These are phyloP conservation scores for Phytophthora macrochlamydospora DNA, from an alignment of 352 stramenopile genomes.

Conservation along the genomic window DNA sequence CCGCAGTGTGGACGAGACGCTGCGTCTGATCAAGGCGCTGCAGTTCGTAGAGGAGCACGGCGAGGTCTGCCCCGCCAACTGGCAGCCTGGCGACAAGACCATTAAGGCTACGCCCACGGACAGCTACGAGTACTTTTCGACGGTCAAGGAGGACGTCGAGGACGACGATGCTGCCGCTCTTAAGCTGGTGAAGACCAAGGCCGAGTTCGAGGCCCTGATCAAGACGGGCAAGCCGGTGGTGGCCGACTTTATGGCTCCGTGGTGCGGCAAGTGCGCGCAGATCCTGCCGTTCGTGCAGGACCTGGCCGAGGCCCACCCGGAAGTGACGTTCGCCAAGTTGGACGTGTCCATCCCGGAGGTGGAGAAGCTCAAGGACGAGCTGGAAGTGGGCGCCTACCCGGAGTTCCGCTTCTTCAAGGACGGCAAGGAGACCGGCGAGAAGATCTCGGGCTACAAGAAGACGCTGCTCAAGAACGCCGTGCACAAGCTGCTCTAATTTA, in stretches of 20 bases:
- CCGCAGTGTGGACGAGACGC: constrained; percentile 91
- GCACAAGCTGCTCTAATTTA: constrained; percentile 52
- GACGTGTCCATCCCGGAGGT: constrained; percentile 77
- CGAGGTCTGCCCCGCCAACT: constrained; percentile 94
- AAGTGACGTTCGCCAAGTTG: constrained; percentile 82
- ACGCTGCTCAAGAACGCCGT: constrained; percentile 74
- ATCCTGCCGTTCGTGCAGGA: constrained; percentile 80
- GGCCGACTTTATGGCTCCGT: constrained; percentile 86
- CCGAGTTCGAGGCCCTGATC: constrained; percentile 65
- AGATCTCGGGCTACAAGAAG: constrained; percentile 89
- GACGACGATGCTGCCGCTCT: constrained; percentile 48
- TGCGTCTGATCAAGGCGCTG: constrained; percentile 92
- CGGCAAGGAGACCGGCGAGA: constrained; percentile 74
- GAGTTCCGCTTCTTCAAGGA: constrained; percentile 88
- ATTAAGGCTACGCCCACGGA: constrained; percentile 89
- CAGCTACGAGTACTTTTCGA: constrained; percentile 85
- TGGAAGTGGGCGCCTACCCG: constrained; percentile 76
- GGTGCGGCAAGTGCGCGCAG: constrained; percentile 88
- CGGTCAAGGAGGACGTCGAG: constrained; percentile 58
- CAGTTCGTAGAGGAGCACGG: constrained; percentile 93
- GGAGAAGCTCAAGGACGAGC: constrained; percentile 74
- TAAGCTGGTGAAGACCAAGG: constrained; percentile 63
- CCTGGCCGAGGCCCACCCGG: constrained; percentile 63
- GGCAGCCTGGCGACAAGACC: constrained; percentile 91
- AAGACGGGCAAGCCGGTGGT: constrained; percentile 76